Base-by-base conservation (phyloP, 371 early-diverging fungal species). In the Sporodiniella umbellata region DNA sequence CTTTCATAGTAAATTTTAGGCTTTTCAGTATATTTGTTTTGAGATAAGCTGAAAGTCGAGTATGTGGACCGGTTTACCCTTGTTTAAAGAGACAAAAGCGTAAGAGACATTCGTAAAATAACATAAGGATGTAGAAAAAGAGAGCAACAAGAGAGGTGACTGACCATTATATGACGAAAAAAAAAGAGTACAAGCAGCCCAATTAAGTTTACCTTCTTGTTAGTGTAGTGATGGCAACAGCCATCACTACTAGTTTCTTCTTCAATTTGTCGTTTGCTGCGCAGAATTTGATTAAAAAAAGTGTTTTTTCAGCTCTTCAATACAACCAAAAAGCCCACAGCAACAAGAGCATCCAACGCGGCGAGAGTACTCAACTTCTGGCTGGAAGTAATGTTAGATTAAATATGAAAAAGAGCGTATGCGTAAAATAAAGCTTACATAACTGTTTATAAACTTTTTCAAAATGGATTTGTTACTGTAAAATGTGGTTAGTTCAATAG, bases 201-300 rank as follows among this genome's bases (percentile, higher is more conserved):
- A 40, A 50, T 50, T 42, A 50, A 50, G 42, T 42, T 50, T 50
- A 50, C 50, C 31, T 50, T 50, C 50, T 50, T 50, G 50, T 42
- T 50, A 18, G 31, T 50, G 42, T 28, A 40, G 45, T 28, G 25
- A 44, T 44, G 25, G 21, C 39, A 19, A 21, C 21, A 19, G 39
- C 39, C 21, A 39, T 21, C 21, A 44, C 30, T 44, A 44, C 30
- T 44, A 30, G 45, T 44, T 44, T 18, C 45, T 44, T 44, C 45
- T 44, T 44, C 45, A 44, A 17, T 17, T 44, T 26, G 45, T 44
- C 45, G 30, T 44, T 44, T 44, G 3, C 18, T 44, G 45, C 31
- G 3, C 45, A 44, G 45, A 28, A 44, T 44, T 15, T 44, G 45
- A 44, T 44, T 44, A 44, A 44, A 44, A n/a, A 44, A 44, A 44